Base-by-base conservation (phyloP, 768 basidiomycete genomes). In the Tylopilus plumbeoviolaceoides region DNA sequence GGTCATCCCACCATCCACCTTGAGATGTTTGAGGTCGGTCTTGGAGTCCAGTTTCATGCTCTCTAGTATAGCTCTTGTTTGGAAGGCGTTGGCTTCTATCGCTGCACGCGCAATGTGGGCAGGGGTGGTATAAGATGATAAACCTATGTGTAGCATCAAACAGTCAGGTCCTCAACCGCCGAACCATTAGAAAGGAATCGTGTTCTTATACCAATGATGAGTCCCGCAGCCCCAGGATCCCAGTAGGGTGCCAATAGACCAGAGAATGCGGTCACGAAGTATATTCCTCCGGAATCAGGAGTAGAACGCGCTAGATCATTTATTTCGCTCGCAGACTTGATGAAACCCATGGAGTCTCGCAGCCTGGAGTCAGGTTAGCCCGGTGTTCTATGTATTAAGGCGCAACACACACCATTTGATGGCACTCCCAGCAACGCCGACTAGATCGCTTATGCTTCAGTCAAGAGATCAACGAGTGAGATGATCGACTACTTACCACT, bases 1-100 rank as follows among this genome's bases (percentile, higher is more conserved):
- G 11, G 94, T 97, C 89, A 97, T 95, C 15, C 94, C 93, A n/a
- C 97, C 97, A 68, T 98, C 97, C 33, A 99, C 95, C 68, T 88
- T 95, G 57, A 99, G 83, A 60, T 88, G 80, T 64, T 87, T 85
- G 49, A 97, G 78, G 44, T 89, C 84, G 5, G 77, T 75, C 15
- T 79, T 80, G n/a, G 90, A 87, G 72, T 99, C 95, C 49, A 89
- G 73, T 67, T 89, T 86, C 89, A 99, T 99, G 63, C 90, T 88
- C 68, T 98, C 93, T 44, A 98, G 79, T 60, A 99, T 91, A 8
- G 92, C 97, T 52, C 89, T 83, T 12, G 95, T 97, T 71, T 98
- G 95, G 76, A 87, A 98, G 14, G 93, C 94, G 54, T 90, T 95
- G 21, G 97, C 95, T 70, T 98, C 97, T 47, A 98, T 79, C 7